These are phyloP conservation scores for Leonotis leonurus DNA, from an alignment of 257 asterid genomes.

Conservation along the genomic window DNA sequence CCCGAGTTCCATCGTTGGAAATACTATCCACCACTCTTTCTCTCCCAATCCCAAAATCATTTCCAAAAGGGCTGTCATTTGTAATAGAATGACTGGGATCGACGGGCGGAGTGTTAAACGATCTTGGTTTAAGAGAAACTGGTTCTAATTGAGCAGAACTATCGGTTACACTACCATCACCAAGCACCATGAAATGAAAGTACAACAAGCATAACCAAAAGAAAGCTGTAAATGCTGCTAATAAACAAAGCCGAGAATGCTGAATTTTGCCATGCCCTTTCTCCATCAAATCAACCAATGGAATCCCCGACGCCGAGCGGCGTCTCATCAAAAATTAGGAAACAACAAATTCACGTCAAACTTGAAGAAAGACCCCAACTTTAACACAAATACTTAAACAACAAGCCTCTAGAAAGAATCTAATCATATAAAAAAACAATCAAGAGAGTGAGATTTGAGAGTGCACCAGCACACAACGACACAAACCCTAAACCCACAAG, in stretches of 20 bases:
- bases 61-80: not conserved
- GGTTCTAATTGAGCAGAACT: constrained; percentile 25
- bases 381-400: not conserved
- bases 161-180: constrained; percentile 23
- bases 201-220: constrained; percentile 57
- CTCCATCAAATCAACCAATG: constrained; percentile 44
- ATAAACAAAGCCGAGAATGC: constrained; percentile 44
- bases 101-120: constrained; percentile 1
- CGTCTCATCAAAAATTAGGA: constrained; percentile 45
- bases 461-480: not conserved
- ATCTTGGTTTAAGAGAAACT: constrained; percentile 11
- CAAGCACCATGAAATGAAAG: constrained; percentile 46
- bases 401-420: not conserved
- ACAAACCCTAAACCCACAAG: constrained; percentile 11
- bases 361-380: constrained; percentile 9
- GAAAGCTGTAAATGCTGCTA: constrained; percentile 45
- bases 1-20: not conserved
- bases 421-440: not conserved
- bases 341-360: constrained; percentile 9
- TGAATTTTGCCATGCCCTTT: constrained; percentile 48
- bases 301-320: constrained; percentile 32
- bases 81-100: constrained; percentile 6
- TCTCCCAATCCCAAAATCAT: constrained; percentile 4
- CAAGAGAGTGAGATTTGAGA: constrained; percentile 2
- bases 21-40: not conserved